Base-by-base conservation (phyloP, 148 eudicot genomes). In the Polygonum aviculare region DNA sequence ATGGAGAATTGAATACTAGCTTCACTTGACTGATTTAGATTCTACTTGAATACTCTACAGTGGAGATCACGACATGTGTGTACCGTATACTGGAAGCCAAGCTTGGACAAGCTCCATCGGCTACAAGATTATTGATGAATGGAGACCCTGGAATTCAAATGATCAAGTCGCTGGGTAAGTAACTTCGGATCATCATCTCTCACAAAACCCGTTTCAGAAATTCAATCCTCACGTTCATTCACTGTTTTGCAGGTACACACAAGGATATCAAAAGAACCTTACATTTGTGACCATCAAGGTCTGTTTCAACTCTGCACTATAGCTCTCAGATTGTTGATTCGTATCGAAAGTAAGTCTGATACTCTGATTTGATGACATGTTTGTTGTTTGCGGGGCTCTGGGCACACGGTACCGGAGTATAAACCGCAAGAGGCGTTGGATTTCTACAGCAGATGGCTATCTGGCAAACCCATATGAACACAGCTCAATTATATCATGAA, bases 21-120 rank as follows among this genome's bases (percentile, higher is more conserved):
- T 55, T n/a, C 22, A 55, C 21, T 55, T 55, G 7, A 55, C 62
- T 55, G 63, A n/a, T 57, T n/a, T 21, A 26, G 14, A 21, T 65
- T 65, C 39, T 33, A 1, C 39, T 65, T 36, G n/a, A 35, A 65
- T 4, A 0, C 7, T 74, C 14, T 78, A 59, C 93, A 96, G 99
- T 52, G 99, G 99, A 16, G 99, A 96, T 74, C 97, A 96, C 81
- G 99, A 96, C 78, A 89, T 96, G 99, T 88, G 94, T 76, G 99
- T 96, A 45, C 99, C 99, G 18, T 96, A 74, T 77, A 96, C 98
- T 36, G 99, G 99, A 40, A 91, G 87, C 60, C 87, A 93, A 82
- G 93, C 98, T 70, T 96, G 99, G 99, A 91, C 94, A n/a, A 86
- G 88, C 72, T 93, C 99, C 31, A 12, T 96, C 18, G 99, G 99